Percentiles rank a stretch among this genome's conserved stretches.
These are phyloP conservation scores for Nemania diffusa DNA, from an alignment of 2,329 filamentous ascomycete species.

Conservation along the genomic window DNA sequence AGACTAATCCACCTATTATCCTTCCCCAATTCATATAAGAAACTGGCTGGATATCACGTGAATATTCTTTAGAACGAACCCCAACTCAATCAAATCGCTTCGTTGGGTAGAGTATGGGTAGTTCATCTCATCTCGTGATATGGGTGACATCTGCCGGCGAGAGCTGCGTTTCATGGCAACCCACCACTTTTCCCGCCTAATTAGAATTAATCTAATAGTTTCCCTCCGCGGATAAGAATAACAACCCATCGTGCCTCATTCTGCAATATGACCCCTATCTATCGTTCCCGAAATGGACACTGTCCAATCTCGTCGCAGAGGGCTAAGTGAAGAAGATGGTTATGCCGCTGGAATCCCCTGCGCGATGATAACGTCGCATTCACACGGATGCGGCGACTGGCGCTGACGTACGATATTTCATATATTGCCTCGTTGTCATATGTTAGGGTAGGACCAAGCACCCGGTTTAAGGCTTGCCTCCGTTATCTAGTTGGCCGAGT, in stretches of 20 bases:
- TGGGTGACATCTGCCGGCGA: slow-evolving; percentile 18
- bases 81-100: neutral
- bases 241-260: slow-evolving; percentile 10
- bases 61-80: neutral
- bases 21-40: neutral
- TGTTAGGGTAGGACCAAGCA: slow-evolving; percentile 9
- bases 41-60: neutral
- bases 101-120: neutral
- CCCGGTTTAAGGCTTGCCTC: slow-evolving; percentile 22
- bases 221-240: slow-evolving; percentile 1
- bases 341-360: neutral
- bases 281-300: neutral
- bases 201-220: slow-evolving; percentile 28
- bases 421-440: slow-evolving; percentile 10
- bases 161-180: slow-evolving; percentile 8
- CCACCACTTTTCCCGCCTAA: slow-evolving; percentile 25
- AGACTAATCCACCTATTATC: neutral
- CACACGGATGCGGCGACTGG: neutral
- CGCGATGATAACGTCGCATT: slow-evolving; percentile 3
- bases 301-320: slow-evolving; percentile 17
- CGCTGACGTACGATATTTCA: neutral
- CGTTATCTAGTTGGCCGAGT: slow-evolving; percentile 9
- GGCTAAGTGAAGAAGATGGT: neutral
- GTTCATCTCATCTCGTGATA: slow-evolving; percentile 5
- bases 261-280: slow-evolving; percentile 12